Base-by-base conservation (phyloP, 1,284 basidiomycete genomes). In the Marasmius tenuissimus region DNA sequence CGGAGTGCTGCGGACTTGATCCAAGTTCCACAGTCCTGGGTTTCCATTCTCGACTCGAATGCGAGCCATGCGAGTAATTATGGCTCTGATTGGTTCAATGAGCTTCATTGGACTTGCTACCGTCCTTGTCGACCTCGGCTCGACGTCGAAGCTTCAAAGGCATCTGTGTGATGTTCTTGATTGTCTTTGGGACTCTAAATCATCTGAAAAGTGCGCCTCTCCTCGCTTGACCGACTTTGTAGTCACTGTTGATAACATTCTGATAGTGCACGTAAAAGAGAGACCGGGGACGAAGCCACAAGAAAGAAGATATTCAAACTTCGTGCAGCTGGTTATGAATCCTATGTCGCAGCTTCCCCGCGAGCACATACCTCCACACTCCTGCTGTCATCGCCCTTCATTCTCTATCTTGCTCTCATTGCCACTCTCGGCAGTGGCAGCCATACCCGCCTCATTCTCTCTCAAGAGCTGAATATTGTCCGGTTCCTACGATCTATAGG, bases 21-120 rank as follows among this genome's bases (percentile, higher is more conserved):
- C 18, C 3, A 40, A 12, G 22, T 20, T 33, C 38, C 4, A 14
- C 16, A 61, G 55, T 11, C 52, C 53, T 18, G 48, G 37, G 9
- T 61, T 57, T 39, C 40, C 54, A 8, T 48, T 57, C 2, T 50
- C 60, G n/a, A 51, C 51, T 6, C 60, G 54, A 40, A 57, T 38
- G 16, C 33, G 59, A 56, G 54, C 60, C 16, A 50, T 57, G 7
- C 60, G 54, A 14, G 10, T 61, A 12, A 56, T 61, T 1, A 61
- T 61, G 59, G 20, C 35, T 6, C 48, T 11, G 18, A 53, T 61
- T 7, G 60, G 60, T 40, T 33, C 53, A 27, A 45, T 61, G 54
- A 48, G 57, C 16, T 50, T 61, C 16, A 33, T 57, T 16, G 20
- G 51, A 5, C 53, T 61, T 5, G 55, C 60, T n/a, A 10, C 42